Percentiles rank a stretch among this genome's conserved stretches.
phyloP scores from a whole-genome alignment of 805 yeast species.

The Ogataea nonfermentans region DNA sequence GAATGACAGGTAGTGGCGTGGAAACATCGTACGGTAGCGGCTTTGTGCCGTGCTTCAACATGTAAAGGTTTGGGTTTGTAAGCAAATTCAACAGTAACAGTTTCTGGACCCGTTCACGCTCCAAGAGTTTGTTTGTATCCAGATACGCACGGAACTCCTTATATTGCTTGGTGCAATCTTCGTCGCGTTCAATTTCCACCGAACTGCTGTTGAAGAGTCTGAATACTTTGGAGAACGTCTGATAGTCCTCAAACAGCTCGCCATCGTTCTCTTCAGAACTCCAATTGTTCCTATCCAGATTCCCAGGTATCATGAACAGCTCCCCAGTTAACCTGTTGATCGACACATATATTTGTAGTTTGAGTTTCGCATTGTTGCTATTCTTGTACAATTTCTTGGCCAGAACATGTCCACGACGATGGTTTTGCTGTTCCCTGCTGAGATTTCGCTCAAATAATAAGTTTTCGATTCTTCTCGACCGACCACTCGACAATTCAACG shows the following conservation, averaged over 20 bases:
- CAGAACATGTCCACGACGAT: conserved; percentile 25
- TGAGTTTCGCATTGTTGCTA: conserved; percentile 18
- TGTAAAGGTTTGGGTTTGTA: conserved; percentile 26
- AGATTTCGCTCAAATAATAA: conserved; percentile 29
- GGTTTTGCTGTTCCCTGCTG: conserved; percentile 27
- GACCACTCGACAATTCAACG: conserved; percentile 30
- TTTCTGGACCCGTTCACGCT: conserved; percentile 23
- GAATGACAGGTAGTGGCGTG: conserved; percentile 11
- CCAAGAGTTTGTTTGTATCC: conserved; percentile 11
- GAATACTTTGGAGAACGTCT: conserved; percentile 26
- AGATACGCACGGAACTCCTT: conserved; percentile 14
- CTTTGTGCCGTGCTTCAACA: conserved; percentile 6
- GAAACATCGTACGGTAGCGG: conserved; percentile 14
- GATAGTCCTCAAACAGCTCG: conserved; percentile 31
- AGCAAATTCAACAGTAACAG: conserved; percentile 27
- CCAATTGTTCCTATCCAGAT: conserved; percentile 35
- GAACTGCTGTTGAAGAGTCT: conserved; percentile 18
- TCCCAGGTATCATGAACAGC: conserved; percentile 32
- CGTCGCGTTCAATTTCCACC: not conserved
- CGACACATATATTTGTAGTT: conserved; percentile 27
- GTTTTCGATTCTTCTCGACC: conserved; percentile 31
- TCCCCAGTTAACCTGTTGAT: conserved; percentile 37
- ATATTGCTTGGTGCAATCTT: conserved; percentile 5
- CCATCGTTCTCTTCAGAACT: conserved; percentile 35
- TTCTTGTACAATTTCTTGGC: conserved; percentile 31